These are phyloP conservation scores for Raffaelea albimanens DNA, from an alignment of 2,329 filamentous ascomycete genomes.

Conservation along the genomic window DNA sequence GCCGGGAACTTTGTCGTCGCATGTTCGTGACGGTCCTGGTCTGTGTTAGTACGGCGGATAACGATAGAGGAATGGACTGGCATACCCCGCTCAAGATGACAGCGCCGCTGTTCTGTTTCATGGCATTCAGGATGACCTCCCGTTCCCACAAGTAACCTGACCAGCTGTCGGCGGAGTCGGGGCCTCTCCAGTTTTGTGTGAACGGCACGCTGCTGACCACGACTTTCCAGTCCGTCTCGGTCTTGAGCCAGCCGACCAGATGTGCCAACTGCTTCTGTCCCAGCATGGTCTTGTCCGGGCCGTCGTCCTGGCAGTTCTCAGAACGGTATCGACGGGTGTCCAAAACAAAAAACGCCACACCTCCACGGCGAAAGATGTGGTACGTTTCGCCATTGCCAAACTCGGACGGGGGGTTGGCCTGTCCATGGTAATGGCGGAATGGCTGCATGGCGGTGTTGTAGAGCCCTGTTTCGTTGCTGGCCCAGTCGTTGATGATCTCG, in stretches of 20 bases:
- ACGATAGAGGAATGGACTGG: background rate
- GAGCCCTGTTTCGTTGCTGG: constrained; percentile 67
- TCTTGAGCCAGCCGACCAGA: constrained; percentile 65
- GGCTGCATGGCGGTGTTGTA: constrained; percentile 73
- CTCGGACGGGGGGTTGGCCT: constrained; percentile 66
- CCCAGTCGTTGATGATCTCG: constrained; percentile 92
- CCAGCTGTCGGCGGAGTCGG: constrained; percentile 75
- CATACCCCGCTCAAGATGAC: constrained; percentile 61
- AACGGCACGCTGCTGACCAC: constrained; percentile 91
- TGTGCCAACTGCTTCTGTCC: constrained; percentile 69
- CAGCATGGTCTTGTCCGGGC: constrained; percentile 73
- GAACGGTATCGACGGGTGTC: constrained; percentile 84
- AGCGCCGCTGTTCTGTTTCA: constrained; percentile 80
- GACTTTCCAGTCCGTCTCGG: constrained; percentile 82
- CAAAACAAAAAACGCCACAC: constrained; percentile 87
- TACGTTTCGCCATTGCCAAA: constrained; percentile 50
- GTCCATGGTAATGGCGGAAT: constrained; percentile 76
- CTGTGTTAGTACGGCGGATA: background rate
- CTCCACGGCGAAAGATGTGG: constrained; percentile 80
- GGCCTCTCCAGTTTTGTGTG: constrained; percentile 93
- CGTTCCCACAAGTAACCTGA: constrained; percentile 80
- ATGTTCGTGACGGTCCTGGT: constrained; percentile 71
- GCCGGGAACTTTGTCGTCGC: constrained; percentile 71
- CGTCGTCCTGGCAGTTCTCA: constrained; percentile 48
- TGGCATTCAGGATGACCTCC: constrained; percentile 68